phyloP scores from a whole-genome alignment of 2,329 filamentous ascomycete species.

The Scolecobasidium constrictum region DNA sequence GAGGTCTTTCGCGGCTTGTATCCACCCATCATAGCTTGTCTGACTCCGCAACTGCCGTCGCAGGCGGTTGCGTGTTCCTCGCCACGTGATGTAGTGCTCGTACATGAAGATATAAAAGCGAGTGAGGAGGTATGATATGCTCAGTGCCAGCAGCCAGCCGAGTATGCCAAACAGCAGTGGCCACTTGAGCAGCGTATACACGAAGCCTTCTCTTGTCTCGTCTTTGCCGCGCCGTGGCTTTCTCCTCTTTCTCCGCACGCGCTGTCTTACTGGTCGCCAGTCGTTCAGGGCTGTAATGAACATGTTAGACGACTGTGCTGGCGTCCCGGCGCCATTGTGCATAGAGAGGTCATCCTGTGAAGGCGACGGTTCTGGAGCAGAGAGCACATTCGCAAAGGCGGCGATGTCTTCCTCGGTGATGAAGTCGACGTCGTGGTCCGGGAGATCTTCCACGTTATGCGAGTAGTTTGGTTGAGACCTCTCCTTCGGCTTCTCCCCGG shows the following conservation, averaged over 20 bases:
- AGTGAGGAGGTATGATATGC: conserved; percentile 65
- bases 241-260: conserved; percentile 40
- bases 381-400: conserved; percentile 70
- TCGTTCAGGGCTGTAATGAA: conserved; percentile 90
- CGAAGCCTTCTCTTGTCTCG: conserved; percentile 86
- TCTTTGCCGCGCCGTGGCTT: conserved; percentile 51
- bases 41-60: conserved; percentile 61
- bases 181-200: conserved; percentile 86
- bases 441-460: conserved; percentile 44
- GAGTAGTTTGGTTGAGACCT: background rate
- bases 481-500: too few species aligned
- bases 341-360: conserved; percentile 44
- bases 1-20: conserved; percentile 63
- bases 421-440: conserved; percentile 74
- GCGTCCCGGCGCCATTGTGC: conserved; percentile 10
- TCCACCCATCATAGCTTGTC: conserved; percentile 73
- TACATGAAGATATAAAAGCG: conserved; percentile 85
- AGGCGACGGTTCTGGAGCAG: conserved; percentile 66
- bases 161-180: conserved; percentile 72
- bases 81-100: conserved; percentile 85
- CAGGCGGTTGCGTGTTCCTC: conserved; percentile 63
- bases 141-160: conserved; percentile 68
- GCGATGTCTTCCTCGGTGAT: conserved; percentile 59
- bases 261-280: conserved; percentile 81
- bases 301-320: conserved; percentile 21